Conservation (phyloP, 495 filamentous ascomycete genomes). For the Hyaloscypha finlandica region DNA sequence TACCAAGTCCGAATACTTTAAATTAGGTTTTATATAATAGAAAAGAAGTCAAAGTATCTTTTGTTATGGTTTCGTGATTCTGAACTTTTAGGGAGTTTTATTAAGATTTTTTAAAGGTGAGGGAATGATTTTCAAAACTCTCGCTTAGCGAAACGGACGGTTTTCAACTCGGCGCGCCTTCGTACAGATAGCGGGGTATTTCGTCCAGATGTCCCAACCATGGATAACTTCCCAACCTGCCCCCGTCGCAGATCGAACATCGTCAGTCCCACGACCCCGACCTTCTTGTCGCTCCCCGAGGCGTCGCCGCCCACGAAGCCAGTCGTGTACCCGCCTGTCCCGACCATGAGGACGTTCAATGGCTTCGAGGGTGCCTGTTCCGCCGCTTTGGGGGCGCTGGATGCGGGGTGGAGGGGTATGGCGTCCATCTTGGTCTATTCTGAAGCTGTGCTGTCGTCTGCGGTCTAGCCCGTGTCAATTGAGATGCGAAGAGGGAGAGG, state of each 20-base stretch:
- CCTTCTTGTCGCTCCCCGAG: slow-evolving; percentile 86
- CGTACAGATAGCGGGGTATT: slow-evolving; percentile 92
- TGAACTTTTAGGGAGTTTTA: too few species aligned
- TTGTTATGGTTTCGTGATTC: too few species aligned
- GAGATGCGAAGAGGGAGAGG: background rate
- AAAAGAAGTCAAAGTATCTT: too few species aligned
- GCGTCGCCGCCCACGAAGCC: slow-evolving; percentile 79
- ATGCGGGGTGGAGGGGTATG: slow-evolving; percentile 23
- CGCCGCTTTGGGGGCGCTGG: background rate
- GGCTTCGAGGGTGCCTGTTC: slow-evolving; percentile 49
- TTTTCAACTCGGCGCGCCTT: too few species aligned
- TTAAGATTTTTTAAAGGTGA: too few species aligned
- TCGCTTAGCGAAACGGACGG: too few species aligned
- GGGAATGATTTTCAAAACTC: too few species aligned
- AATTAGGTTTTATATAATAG: too few species aligned
- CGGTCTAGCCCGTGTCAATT: background rate
- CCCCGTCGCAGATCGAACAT: slow-evolving; percentile 89
- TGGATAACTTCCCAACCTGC: slow-evolving; percentile 81
- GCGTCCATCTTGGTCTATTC: slow-evolving; percentile 16
- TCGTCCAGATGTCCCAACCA: slow-evolving; percentile 88
- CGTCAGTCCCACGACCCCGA: slow-evolving; percentile 90
- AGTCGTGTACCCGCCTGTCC: slow-evolving; percentile 95
- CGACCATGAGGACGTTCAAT: slow-evolving; percentile 88
- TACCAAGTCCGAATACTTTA: too few species aligned
- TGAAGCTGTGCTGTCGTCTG: background rate